Evolutionary conservation across 345 rosid genomes (phyloP).

Genomic region (Linum tenue): DNA sequence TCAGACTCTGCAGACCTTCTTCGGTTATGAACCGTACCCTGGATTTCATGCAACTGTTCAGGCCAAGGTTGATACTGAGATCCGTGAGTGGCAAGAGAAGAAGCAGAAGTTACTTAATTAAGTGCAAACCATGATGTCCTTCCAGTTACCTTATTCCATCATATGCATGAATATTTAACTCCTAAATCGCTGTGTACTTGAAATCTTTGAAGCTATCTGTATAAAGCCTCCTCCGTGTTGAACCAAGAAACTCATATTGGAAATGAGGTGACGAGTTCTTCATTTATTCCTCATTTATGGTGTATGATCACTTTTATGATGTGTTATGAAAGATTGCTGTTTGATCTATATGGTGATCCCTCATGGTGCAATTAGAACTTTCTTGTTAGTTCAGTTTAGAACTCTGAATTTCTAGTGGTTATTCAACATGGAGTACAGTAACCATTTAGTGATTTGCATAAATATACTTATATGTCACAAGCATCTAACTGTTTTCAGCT

Average conservation of each 20-base stretch:
- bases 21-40: conserved; percentile 47
- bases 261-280: background rate
- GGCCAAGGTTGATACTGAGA: conserved; percentile 33
- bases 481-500: conserved; percentile 43
- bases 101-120: conserved; percentile 26
- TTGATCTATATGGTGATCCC: too few relatives aligned
- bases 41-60: conserved; percentile 40
- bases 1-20: conserved; percentile 43
- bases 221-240: background rate
- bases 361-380: too few relatives aligned
- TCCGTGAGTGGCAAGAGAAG: conserved; percentile 38
- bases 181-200: background rate
- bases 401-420: background rate
- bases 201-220: background rate
- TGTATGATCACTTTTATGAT: too few relatives aligned
- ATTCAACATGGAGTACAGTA: too few relatives aligned
- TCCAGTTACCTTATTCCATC: too few relatives aligned
- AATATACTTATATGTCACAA: conserved; percentile 10
- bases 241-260: background rate
- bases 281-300: too few relatives aligned
- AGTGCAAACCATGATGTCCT: background rate
- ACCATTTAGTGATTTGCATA: background rate
- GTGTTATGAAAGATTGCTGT: too few relatives aligned
- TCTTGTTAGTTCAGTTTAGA: background rate
- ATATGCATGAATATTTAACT: too few relatives aligned